These are phyloP conservation scores for Calonectria honghensis DNA, from an alignment of 2,329 filamentous ascomycete genomes.

Conservation along the genomic window DNA sequence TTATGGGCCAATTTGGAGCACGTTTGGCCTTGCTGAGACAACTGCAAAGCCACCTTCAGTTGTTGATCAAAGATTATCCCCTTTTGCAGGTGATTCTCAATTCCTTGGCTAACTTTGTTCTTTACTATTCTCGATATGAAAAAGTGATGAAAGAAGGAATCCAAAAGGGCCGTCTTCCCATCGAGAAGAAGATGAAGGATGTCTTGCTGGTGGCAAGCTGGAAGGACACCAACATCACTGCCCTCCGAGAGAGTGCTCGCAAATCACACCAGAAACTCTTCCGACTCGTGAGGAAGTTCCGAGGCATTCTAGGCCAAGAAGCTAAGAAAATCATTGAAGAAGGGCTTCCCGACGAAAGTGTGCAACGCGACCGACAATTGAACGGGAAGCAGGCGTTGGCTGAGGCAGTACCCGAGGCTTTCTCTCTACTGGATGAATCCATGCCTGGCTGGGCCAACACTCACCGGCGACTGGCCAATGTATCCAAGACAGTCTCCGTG, in stretches of 20 bases:
- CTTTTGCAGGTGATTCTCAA: conserved; percentile 75
- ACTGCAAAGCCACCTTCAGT: conserved; percentile 77
- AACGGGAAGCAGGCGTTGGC: conserved; percentile 22
- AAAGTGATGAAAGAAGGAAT: conserved; percentile 79
- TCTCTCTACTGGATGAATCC: conserved; percentile 48
- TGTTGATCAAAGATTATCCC: conserved; percentile 76
- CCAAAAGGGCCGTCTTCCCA: conserved; percentile 77
- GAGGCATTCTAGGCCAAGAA: conserved; percentile 84
- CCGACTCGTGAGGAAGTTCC: conserved; percentile 92
- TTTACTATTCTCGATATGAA: conserved; percentile 84
- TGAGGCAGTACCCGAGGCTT: conserved; percentile 43
- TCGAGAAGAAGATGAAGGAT: conserved; percentile 96
- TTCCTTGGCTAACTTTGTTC: conserved; percentile 85
- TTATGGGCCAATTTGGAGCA: conserved; percentile 85
- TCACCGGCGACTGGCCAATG: conserved; percentile 82
- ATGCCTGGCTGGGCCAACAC: conserved; percentile 64
- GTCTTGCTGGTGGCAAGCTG: conserved; percentile 95
- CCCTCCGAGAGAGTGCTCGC: conserved; percentile 90
- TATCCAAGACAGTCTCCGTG: conserved; percentile 80
- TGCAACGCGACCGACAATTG: conserved; percentile 39
- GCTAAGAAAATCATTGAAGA: conserved; percentile 79
- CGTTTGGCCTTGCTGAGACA: conserved; percentile 83
- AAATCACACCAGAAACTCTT: conserved; percentile 95
- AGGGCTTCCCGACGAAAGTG: conserved; percentile 73
- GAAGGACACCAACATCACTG: conserved; percentile 97